Evolutionary conservation across 148 eudicot species (phyloP).

Genomic region (Rheum nobile): DNA sequence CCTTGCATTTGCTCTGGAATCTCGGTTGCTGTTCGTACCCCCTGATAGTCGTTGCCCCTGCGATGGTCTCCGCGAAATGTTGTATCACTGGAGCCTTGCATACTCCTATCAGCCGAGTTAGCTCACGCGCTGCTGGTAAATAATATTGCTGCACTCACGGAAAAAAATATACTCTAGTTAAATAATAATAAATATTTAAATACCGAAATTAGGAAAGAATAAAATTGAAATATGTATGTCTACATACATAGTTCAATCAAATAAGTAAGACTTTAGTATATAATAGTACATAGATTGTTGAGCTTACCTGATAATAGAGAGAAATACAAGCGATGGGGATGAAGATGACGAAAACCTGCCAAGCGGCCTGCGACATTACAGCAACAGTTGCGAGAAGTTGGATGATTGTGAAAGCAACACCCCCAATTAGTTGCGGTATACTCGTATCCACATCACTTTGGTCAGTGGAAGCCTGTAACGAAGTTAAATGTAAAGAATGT

Average conservation of each 20-base stretch:
- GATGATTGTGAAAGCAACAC: conserved; percentile 25
- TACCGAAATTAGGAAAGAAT: too few species aligned
- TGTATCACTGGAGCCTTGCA: conserved; percentile 56
- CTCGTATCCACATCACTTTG: conserved; percentile 35
- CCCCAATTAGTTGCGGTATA: conserved; percentile 18
- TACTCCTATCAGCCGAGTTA: conserved; percentile 39
- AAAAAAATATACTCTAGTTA: too few species aligned
- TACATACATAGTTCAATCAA: too few species aligned
- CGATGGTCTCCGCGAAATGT: conserved; percentile 49
- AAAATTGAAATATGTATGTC: too few species aligned
- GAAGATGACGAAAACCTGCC: conserved; percentile 41
- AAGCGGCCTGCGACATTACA: conserved; percentile 40
- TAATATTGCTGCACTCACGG: conserved; percentile 40
- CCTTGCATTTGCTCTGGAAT: conserved; percentile 25
- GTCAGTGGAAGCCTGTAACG: conserved; percentile 45
- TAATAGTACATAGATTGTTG: too few species aligned
- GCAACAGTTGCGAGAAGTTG: conserved; percentile 32
- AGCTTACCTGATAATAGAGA: conserved; percentile 36
- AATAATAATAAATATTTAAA: too few species aligned
- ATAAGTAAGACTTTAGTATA: too few species aligned
- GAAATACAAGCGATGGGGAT: conserved; percentile 35
- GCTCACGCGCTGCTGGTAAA: conserved; percentile 53
- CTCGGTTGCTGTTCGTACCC: conserved; percentile 42
- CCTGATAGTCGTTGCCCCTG: conserved; percentile 48
- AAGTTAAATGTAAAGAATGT: neutral